Conservation (phyloP, 345 rosid genomes). For the Rhizophora mangle region DNA sequence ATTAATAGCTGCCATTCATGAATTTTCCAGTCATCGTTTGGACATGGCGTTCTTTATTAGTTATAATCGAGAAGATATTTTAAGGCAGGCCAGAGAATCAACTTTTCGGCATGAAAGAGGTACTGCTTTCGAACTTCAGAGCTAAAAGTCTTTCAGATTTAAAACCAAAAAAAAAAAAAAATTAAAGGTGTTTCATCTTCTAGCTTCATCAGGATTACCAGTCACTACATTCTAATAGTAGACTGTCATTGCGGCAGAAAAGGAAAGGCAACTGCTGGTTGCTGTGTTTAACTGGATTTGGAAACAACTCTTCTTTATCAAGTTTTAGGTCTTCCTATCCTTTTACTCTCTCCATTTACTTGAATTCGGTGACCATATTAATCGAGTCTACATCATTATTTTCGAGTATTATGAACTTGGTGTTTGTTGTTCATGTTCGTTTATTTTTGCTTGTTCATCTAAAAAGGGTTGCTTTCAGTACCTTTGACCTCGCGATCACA, state of each 20-base stretch:
- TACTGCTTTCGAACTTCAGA: constrained; percentile 15
- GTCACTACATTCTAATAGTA: too few relatives aligned
- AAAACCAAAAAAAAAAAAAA: neutral
- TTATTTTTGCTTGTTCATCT: neutral
- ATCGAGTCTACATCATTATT: neutral
- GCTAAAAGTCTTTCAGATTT: neutral
- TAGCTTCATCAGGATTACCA: too few relatives aligned
- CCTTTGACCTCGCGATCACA: too few relatives aligned
- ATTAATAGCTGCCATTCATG: constrained; percentile 41
- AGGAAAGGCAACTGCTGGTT: too few relatives aligned
- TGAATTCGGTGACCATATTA: too few relatives aligned
- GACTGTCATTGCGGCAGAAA: too few relatives aligned
- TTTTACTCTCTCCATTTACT: too few relatives aligned
- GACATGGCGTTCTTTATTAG: constrained; percentile 63
- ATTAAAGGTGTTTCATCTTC: too few relatives aligned
- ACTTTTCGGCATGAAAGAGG: constrained; percentile 54
- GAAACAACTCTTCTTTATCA: too few relatives aligned
- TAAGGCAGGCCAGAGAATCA: constrained; percentile 56
- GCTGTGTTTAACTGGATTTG: too few relatives aligned
- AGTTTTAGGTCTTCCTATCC: too few relatives aligned
- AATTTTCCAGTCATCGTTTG: constrained; percentile 38
- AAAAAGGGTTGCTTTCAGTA: too few relatives aligned
- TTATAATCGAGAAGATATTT: constrained; percentile 43
- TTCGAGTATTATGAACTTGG: neutral
- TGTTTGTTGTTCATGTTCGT: neutral